Conservation (phyloP, 108 stramenopile genomes). For the Heterococcus sp. region DNA sequence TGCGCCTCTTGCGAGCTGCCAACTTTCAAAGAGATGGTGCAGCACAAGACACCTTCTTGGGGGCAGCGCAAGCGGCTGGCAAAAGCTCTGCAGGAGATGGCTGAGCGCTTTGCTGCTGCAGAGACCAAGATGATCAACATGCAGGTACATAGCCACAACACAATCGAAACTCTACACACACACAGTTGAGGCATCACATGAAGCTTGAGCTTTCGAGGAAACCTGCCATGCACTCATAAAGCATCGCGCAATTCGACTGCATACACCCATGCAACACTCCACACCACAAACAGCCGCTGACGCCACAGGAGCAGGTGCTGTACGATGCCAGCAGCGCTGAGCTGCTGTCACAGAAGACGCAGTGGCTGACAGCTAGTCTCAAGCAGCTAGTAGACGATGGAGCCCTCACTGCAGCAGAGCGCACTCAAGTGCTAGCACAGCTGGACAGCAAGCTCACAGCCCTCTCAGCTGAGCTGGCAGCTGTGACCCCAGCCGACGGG, state of each 20-base stretch:
- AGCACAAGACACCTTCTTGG: constrained; percentile 70
- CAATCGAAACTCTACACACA: too few relatives aligned
- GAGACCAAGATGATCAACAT: constrained; percentile 66
- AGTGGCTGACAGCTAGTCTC: neutral
- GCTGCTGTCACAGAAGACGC: constrained; percentile 4
- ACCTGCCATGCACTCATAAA: too few relatives aligned
- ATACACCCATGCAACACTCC: neutral
- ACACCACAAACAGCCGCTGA: constrained; percentile 55
- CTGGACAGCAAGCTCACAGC: constrained; percentile 1
- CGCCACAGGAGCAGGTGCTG: constrained; percentile 69
- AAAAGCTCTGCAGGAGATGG: constrained; percentile 50
- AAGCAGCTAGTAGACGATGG: constrained; percentile 21
- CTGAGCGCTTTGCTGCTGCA: constrained; percentile 49
- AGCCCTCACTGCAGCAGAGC: constrained; percentile 15
- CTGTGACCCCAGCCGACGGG: neutral
- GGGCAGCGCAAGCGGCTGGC: constrained; percentile 70
- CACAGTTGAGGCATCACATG: too few relatives aligned
- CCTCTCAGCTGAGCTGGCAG: neutral
- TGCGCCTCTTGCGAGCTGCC: constrained; percentile 59
- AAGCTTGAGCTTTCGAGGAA: too few relatives aligned
- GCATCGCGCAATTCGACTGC: neutral
- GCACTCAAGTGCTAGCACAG: constrained; percentile 3
- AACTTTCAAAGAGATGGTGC: constrained; percentile 67
- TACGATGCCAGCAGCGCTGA: constrained; percentile 60
- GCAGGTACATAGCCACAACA: constrained; percentile 19